Percentiles rank a stretch among this genome's conserved stretches.
Evolutionary conservation across 2,329 filamentous ascomycete species (phyloP).

Genomic region (Apiospora marii): DNA sequence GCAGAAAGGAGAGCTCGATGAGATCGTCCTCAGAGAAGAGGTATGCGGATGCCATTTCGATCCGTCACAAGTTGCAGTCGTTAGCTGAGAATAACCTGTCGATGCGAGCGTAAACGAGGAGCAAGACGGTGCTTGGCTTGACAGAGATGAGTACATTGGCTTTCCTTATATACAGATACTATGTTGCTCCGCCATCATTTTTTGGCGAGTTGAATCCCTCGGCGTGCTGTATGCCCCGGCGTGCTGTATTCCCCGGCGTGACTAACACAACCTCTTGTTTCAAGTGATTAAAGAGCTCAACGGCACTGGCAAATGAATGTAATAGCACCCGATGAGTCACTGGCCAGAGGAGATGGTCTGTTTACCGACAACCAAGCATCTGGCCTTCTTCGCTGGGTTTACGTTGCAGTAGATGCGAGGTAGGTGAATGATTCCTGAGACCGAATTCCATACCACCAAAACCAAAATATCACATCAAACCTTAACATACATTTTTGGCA

Average conservation of each 20-base stretch:
- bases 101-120: neutral
- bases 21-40: constrained; percentile 35
- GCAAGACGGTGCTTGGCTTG: neutral
- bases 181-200: neutral
- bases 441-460: no score
- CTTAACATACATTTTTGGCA: no score
- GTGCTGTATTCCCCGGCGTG: neutral
- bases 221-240: neutral
- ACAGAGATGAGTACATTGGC: neutral
- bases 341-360: neutral
- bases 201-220: neutral
- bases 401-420: no score
- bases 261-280: neutral
- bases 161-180: neutral
- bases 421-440: no score
- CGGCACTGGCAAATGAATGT: neutral
- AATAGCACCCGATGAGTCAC: neutral
- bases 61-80: neutral
- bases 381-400: no score
- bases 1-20: constrained; percentile 38
- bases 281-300: neutral
- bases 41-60: neutral
- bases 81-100: neutral
- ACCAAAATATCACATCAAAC: neutral
- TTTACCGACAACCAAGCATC: no score